Percentiles rank a stretch among this genome's conserved stretches.
phyloP scores from a whole-genome alignment of 768 basidiomycete genomes.

The Candolleomyces eurysporus region DNA sequence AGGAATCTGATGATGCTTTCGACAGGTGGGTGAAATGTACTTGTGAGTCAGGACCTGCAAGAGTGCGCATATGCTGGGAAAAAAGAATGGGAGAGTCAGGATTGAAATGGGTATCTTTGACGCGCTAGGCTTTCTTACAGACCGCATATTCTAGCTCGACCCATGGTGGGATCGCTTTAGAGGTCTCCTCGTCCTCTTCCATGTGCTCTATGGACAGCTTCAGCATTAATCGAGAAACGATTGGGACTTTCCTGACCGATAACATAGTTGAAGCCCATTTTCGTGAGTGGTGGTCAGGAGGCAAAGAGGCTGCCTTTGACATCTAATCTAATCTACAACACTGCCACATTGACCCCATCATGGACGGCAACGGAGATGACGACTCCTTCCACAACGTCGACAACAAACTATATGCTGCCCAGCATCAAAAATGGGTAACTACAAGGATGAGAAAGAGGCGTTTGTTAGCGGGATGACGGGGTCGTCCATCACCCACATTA shows the following conservation, averaged over 20 bases:
- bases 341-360: neutral
- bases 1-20: conserved; percentile 55
- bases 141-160: conserved; percentile 91
- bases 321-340: neutral
- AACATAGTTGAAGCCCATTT: conserved; percentile 2
- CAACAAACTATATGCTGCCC: neutral
- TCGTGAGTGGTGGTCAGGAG: neutral
- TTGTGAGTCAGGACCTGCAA: conserved; percentile 62
- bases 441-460: conserved; percentile 78
- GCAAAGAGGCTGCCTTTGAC: neutral
- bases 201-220: conserved; percentile 67
- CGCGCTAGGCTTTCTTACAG: conserved; percentile 19
- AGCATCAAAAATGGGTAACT: conserved; percentile 26
- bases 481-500: conserved; percentile 65
- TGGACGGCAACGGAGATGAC: neutral
- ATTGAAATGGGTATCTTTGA: neutral
- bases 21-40: conserved; percentile 91
- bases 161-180: conserved; percentile 79
- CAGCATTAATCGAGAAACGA: neutral
- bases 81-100: neutral
- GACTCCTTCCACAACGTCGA: neutral
- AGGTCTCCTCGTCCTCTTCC: conserved; percentile 85
- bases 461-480: conserved; percentile 79
- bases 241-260: neutral
- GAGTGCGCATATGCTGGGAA: conserved; percentile 76